Evolutionary conservation across 192 early-diverging fungal species (phyloP), one percentile per base, ranked within the genome.

Genomic region (Coemansia guatemalensis): DNA sequence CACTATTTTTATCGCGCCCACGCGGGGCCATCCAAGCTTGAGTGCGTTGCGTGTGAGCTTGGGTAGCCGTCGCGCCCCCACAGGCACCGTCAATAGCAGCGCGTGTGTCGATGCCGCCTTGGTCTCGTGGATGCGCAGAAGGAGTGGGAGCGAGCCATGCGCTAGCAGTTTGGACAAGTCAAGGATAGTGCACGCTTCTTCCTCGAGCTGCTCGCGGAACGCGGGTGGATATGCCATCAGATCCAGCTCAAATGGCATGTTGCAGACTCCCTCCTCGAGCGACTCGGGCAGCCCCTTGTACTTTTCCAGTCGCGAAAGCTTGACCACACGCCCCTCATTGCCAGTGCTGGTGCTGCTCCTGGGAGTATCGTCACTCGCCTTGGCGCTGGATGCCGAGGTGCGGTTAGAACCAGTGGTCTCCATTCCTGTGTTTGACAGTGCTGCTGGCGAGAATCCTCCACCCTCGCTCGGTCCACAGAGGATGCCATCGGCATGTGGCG

Each of bases 1-100:
- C 44, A 80, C 70, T 30, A 80, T 70, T 65, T 74, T 74, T 33
- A 80, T 74, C 25, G 71, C 66, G 29, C 62, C 68, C 44, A 74
- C 77, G 18, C 64, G 77, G 32, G 77, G 77, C 77, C 77, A 80
- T 24, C 77, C 77, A 0, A 80, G 71, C 68, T 80, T 80, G 51
- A 80, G 72, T 39, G 77, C 77, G 50, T 53, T 80, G 48, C 77
- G 67, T 3, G 65, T 70, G 12, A 71, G 58, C 33, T 65, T 59
- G 32, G 72, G 64, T 53, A 80, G 68, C 9, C 71, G 62, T 5
- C 65, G 56, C 1, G 71, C 64, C 5, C 71, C 77, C 5, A 65
- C 24, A 24, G 77, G 58, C 63, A 67, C 71, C 0, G 70, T 74
- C 53, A 80, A 58, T 61, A 74, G 32, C 35, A 80, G 62, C 27